These are phyloP conservation scores for Penicillium digitatum DNA, from an alignment of 2,329 filamentous ascomycete genomes.

Conservation along the genomic window DNA sequence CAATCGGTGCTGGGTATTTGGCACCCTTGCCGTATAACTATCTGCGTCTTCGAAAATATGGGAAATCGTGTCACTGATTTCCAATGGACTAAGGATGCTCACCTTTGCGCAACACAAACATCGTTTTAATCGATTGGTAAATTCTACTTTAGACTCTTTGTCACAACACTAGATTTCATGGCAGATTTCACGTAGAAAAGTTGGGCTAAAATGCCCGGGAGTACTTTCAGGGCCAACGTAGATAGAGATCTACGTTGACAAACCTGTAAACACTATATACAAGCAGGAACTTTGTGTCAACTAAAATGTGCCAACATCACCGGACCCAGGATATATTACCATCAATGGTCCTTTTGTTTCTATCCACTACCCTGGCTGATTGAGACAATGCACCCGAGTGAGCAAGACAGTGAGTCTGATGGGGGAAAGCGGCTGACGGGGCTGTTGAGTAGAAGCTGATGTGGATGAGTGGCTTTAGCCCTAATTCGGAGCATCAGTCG, in stretches of 20 bases:
- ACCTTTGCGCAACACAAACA: neutral
- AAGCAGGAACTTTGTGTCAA: too few species aligned
- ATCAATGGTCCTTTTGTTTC: constrained; percentile 12
- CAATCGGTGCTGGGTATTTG: constrained; percentile 33
- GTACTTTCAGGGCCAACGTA: constrained; percentile 8
- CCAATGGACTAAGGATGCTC: neutral
- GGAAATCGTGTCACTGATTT: constrained; percentile 34
- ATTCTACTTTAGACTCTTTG: neutral
- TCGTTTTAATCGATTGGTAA: neutral
- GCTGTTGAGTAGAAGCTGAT: neutral
- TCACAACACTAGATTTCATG: constrained; percentile 1
- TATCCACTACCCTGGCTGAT: neutral
- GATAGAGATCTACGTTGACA: too few species aligned
- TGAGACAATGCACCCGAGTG: neutral
- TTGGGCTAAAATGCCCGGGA: neutral
- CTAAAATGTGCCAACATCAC: too few species aligned
- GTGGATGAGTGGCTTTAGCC: neutral
- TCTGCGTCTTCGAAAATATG: constrained; percentile 47
- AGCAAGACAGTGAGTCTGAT: neutral
- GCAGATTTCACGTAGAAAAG: neutral
- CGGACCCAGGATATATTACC: too few species aligned
- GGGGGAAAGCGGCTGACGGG: neutral
- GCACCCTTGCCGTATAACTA: constrained; percentile 56
- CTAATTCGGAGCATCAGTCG: neutral
- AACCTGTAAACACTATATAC: too few species aligned